Percentiles rank a stretch among this genome's conserved stretches.
These are phyloP conservation scores for Brettanomyces sp. DNA, from an alignment of 805 yeast genomes.

Conservation along the genomic window DNA sequence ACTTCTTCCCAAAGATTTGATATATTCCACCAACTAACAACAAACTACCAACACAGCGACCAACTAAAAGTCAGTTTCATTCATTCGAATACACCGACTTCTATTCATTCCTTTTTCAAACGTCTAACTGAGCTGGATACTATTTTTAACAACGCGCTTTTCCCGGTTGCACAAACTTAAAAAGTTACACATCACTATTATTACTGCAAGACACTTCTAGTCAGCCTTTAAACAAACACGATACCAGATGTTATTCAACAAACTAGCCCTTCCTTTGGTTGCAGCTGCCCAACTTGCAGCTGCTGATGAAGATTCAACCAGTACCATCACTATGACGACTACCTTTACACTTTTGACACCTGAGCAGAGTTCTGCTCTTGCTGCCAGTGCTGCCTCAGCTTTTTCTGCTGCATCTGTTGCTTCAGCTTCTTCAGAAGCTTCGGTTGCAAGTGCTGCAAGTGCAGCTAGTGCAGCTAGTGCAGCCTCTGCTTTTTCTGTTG, in stretches of 20 bases:
- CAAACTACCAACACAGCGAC: neutral
- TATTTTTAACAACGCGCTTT: too few species aligned
- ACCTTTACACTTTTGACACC: conserved; percentile 39
- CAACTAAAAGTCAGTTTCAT: too few species aligned
- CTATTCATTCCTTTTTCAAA: too few species aligned
- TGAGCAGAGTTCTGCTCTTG: conserved; percentile 29
- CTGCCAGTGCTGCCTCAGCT: conserved; percentile 29
- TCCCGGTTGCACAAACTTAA: too few species aligned
- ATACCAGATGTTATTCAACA: neutral
- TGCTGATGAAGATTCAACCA: conserved; percentile 32
- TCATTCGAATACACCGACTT: too few species aligned
- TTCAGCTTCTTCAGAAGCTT: conserved; percentile 15
- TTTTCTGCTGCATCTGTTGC: conserved; percentile 17
- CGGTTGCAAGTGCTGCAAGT: conserved; percentile 11
- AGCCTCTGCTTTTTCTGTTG: conserved; percentile 11
- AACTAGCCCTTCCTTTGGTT: conserved; percentile 17
- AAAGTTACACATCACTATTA: too few species aligned
- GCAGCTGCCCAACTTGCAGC: conserved; percentile 6
- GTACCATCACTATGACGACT: conserved; percentile 34
- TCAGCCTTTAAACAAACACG: too few species aligned
- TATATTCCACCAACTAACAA: conserved; percentile 27
- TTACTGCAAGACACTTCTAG: too few species aligned
- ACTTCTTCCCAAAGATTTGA: neutral
- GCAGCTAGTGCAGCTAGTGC: conserved; percentile 8
- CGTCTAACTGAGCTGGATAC: too few species aligned